These are phyloP conservation scores for Dactylis glomerata DNA, from an alignment of 176 grass and related monocot species.

Conservation along the genomic window DNA sequence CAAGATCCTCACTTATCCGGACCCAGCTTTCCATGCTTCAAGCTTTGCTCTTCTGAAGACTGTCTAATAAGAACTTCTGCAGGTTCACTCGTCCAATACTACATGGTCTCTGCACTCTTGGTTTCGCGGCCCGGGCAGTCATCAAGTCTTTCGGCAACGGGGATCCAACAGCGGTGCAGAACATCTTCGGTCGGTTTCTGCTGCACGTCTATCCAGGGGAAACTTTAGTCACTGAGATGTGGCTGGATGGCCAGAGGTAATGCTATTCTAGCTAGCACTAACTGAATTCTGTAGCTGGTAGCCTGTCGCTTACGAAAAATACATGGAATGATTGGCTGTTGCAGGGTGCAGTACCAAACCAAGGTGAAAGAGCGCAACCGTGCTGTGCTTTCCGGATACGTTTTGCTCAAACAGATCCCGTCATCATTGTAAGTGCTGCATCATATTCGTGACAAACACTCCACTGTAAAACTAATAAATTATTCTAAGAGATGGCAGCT, in stretches of 20 bases:
- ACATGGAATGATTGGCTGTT: constrained; percentile 28
- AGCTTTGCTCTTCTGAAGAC: constrained; percentile 18
- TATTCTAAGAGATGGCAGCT: neutral
- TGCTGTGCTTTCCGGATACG: constrained; percentile 75
- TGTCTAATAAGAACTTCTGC: constrained; percentile 16
- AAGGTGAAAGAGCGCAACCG: constrained; percentile 81
- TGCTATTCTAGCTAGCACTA: neutral
- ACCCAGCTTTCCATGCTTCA: constrained; percentile 13
- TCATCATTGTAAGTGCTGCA: constrained; percentile 61
- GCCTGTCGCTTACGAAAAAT: no score
- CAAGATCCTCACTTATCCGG: neutral
- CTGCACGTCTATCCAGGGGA: constrained; percentile 81
- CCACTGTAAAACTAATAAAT: neutral
- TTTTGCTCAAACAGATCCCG: constrained; percentile 63
- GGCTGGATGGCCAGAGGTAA: constrained; percentile 79
- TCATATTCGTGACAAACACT: neutral
- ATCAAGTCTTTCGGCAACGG: constrained; percentile 72
- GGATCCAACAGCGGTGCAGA: constrained; percentile 55
- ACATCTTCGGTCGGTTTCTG: constrained; percentile 76
- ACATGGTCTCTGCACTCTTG: constrained; percentile 84
- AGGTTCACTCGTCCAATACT: constrained; percentile 85
- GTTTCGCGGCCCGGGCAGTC: constrained; percentile 64
- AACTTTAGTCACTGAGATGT: constrained; percentile 80
- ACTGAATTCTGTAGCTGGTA: neutral
- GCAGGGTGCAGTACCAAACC: constrained; percentile 72